Evolutionary conservation across 805 yeast species (phyloP), one percentile per base, ranked within the genome.

Genomic region (Nakazawaea holstii): DNA sequence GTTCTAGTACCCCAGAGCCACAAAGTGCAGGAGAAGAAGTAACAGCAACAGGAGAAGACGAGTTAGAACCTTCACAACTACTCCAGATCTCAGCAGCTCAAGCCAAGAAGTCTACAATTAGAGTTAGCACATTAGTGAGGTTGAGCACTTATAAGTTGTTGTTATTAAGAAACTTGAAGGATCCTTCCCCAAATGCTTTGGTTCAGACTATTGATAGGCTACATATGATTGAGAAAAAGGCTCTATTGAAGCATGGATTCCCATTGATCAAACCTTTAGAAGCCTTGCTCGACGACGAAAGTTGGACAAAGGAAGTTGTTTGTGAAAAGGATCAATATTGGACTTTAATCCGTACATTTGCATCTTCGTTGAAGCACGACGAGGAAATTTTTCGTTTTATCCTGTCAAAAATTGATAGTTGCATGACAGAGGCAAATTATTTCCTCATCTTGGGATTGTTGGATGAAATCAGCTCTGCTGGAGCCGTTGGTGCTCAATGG

Each of bases 401-500:
- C 41, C 74, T 73, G 35, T 58, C 64, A 1, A 55, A 79, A 5
- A 53, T 75, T 29, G 59, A 59, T 15, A 53, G 58, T 1, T 64
- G 68, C 9, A 67, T 83, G 30, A 69, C 67, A 14, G 67, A 70
- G 6, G 59, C 62, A 1, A 85, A 83, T 54, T 85, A 78, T 55
- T 77, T 85, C 77, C 73, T 79, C 53, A 62, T 86, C 9, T 67
- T 87, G 33, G 94, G 92, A 0, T 63, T 86, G 8, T 62, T 87
- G 30, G 95, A 87, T 62, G 95, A 87, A 53, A 74, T 87, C 14
- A 84, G 94, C 0, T 85, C 92, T 1, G 78, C 84, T 41, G 95
- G 95, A 8, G 89, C 94, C 0, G 69, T 83, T 45, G 92, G 89
- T 6, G 81, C 87, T 3, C 86, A 80, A 58, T 80, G 80, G 77